Evolutionary conservation across 2,329 filamentous ascomycete species (phyloP).

Genomic region (Cordyceps fumosorosea): DNA sequence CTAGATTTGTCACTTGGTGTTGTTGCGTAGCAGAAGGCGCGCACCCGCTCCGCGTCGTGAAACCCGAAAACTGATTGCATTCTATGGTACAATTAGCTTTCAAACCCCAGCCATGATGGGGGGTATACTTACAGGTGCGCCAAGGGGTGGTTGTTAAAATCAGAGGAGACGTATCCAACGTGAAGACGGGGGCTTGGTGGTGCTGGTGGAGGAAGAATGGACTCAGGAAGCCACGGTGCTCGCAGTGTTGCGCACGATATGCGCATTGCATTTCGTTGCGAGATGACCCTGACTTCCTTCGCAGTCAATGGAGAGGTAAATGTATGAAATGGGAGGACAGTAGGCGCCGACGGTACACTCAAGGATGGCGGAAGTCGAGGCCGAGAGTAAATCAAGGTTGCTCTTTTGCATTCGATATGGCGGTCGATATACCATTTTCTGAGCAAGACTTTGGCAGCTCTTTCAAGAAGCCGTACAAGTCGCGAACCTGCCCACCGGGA

Average conservation of each 20-base stretch:
- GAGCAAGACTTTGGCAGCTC: slow-evolving; percentile 67
- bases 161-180: slow-evolving; percentile 92
- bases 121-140: slow-evolving; percentile 63
- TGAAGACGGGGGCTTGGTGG: slow-evolving; percentile 81
- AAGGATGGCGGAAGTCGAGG: slow-evolving; percentile 67
- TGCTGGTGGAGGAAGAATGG: slow-evolving; percentile 76
- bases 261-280: slow-evolving; percentile 85
- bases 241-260: slow-evolving; percentile 88
- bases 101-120: background rate
- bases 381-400: slow-evolving; percentile 54
- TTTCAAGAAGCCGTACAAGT: slow-evolving; percentile 75
- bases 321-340: slow-evolving; percentile 93
- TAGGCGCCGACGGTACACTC: slow-evolving; percentile 79
- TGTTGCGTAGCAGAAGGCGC: slow-evolving; percentile 92
- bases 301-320: slow-evolving; percentile 93
- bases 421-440: slow-evolving; percentile 87
- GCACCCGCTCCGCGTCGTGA: slow-evolving; percentile 66
- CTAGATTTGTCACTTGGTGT: slow-evolving; percentile 83
- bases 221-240: slow-evolving; percentile 75
- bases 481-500: slow-evolving; percentile 84
- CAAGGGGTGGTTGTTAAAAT: slow-evolving; percentile 97
- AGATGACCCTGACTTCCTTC: slow-evolving; percentile 87
- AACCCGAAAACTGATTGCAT: slow-evolving; percentile 99
- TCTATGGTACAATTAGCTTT: slow-evolving; percentile 25
- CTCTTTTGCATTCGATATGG: slow-evolving; percentile 55